Evolutionary conservation across 495 filamentous ascomycete genomes (phyloP).

Genomic region (Mycothermus thermophilus): DNA sequence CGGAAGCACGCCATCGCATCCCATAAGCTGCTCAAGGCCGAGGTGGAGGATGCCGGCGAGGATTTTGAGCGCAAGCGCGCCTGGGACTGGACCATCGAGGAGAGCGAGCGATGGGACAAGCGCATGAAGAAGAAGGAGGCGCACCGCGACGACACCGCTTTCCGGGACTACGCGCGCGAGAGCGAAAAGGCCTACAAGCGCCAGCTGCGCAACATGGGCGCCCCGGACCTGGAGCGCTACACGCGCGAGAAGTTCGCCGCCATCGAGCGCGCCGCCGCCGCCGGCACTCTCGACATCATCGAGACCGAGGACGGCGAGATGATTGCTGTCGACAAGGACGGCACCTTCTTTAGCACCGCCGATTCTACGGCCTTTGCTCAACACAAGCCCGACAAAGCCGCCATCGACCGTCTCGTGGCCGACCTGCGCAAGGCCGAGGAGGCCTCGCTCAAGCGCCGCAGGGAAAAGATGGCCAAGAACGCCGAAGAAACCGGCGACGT

Average conservation of each 20-base stretch:
- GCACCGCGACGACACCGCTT: conserved; percentile 73
- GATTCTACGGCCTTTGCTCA: conserved; percentile 69
- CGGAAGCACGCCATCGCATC: conserved; percentile 75
- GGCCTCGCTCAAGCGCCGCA: conserved; percentile 65
- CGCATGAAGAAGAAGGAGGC: conserved; percentile 72
- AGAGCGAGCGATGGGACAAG: conserved; percentile 86
- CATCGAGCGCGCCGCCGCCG: conserved; percentile 66
- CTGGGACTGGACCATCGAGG: conserved; percentile 96
- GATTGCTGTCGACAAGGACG: conserved; percentile 81
- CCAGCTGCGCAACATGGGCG: conserved; percentile 58
- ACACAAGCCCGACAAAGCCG: conserved; percentile 76
- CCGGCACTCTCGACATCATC: conserved; percentile 75
- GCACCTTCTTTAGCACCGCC: conserved; percentile 76
- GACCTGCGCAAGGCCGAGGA: conserved; percentile 87
- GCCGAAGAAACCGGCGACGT: conserved; percentile 70
- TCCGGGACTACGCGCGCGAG: conserved; percentile 79
- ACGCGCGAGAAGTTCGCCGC: conserved; percentile 72
- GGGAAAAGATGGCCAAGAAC: conserved; percentile 59
- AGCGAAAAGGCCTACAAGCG: conserved; percentile 87
- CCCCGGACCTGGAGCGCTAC: conserved; percentile 62
- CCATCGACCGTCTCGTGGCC: conserved; percentile 76
- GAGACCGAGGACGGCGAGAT: conserved; percentile 91
- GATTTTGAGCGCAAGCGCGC: conserved; percentile 96
- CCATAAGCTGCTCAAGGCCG: conserved; percentile 87
- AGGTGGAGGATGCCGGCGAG: conserved; percentile 67